A percentile compares a stretch with the other conserved stretches of the same genome.
phyloP scores from a whole-genome alignment of 352 stramenopile genomes.

The Phytopythium chamaehyphon region DNA sequence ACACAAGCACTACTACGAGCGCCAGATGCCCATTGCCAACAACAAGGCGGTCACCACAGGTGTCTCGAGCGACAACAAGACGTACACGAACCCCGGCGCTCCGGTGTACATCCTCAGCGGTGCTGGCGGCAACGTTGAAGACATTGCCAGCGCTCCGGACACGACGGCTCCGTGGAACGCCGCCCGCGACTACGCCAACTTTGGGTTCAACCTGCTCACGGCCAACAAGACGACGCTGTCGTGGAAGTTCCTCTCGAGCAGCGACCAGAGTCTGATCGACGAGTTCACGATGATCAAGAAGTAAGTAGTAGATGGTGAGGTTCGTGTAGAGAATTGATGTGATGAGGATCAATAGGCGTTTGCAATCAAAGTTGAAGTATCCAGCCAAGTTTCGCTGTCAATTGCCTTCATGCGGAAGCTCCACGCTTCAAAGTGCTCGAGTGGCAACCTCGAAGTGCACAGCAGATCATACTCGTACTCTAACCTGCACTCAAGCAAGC shows the following conservation, averaged over 20 bases:
- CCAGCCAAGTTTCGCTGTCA: too few species aligned
- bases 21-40: slow-evolving; percentile 47
- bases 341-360: not conserved
- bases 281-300: slow-evolving; percentile 28
- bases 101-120: slow-evolving; percentile 61
- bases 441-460: too few species aligned
- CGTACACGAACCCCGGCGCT: slow-evolving; percentile 39
- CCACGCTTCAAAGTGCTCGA: too few species aligned
- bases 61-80: slow-evolving; percentile 40
- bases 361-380: too few species aligned
- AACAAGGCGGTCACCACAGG: slow-evolving; percentile 27
- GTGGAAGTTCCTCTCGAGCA: slow-evolving; percentile 23
- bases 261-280: slow-evolving; percentile 16
- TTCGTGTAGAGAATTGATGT: too few species aligned
- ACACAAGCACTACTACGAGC: slow-evolving; percentile 80
- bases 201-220: slow-evolving; percentile 28
- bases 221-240: slow-evolving; percentile 17
- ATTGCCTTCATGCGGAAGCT: too few species aligned
- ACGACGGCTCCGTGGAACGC: slow-evolving; percentile 28
- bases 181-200: slow-evolving; percentile 28
- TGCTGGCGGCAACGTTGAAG: slow-evolving; percentile 53
- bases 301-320: not conserved
- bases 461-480: too few species aligned
- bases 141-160: slow-evolving; percentile 5
- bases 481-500: too few species aligned